A percentile compares a stretch with the other conserved stretches of the same genome.
phyloP scores from a whole-genome alignment of 768 basidiomycete species.

The Omphalotus guepiniiformis region DNA sequence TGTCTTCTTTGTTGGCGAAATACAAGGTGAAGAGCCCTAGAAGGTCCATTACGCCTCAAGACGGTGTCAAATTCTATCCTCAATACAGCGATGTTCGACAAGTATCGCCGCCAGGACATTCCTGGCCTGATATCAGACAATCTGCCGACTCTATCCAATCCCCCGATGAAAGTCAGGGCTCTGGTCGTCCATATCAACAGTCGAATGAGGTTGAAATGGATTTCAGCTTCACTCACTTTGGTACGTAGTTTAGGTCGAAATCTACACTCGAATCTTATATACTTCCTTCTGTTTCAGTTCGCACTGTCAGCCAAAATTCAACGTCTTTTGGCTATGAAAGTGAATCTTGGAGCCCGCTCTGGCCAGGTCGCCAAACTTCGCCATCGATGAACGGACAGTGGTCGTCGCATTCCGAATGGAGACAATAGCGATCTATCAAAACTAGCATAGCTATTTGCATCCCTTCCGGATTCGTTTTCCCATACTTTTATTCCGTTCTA shows the following conservation, averaged over 20 bases:
- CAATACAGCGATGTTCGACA: constrained; percentile 20
- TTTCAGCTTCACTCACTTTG: constrained; percentile 42
- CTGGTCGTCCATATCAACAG: constrained; percentile 12
- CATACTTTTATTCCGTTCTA: too few relatives aligned
- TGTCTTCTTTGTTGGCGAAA: constrained; percentile 42
- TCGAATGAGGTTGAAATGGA: constrained; percentile 37
- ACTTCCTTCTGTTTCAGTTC: constrained; percentile 18
- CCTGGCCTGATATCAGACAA: constrained; percentile 41
- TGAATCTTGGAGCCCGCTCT: constrained; percentile 1
- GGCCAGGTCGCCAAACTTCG: background rate
- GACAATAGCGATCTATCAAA: too few relatives aligned
- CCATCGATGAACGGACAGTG: too few relatives aligned
- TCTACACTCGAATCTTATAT: too few relatives aligned
- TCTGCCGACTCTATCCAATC: background rate
- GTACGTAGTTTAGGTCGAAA: background rate
- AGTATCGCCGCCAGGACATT: constrained; percentile 26
- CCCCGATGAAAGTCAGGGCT: constrained; percentile 6
- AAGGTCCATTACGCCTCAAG: constrained; percentile 6
- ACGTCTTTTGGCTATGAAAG: background rate
- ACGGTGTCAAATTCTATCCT: constrained; percentile 13
- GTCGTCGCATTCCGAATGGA: constrained; percentile 2
- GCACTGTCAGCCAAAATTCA: constrained; percentile 18
- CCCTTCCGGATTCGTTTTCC: too few relatives aligned
- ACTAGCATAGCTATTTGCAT: too few relatives aligned
- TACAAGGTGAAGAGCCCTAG: constrained; percentile 16